Evolutionary conservation across 73 alveolate species (phyloP), one percentile per base, ranked within the genome.

Genomic region (Effrenium voratum): DNA sequence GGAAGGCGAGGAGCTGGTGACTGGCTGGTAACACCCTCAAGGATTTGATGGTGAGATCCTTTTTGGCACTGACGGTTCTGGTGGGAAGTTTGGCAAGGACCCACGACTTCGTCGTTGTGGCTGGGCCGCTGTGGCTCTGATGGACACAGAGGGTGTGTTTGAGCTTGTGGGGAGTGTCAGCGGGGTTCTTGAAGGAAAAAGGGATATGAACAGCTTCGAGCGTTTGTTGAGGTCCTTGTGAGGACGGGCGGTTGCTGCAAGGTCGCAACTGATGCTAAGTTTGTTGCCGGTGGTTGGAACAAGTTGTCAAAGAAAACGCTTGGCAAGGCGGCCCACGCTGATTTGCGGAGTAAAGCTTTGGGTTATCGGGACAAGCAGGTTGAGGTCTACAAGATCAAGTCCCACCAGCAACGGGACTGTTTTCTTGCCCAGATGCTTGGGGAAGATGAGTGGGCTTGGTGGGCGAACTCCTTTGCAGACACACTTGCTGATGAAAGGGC

Each of bases 241-340:
- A 13, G 26, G 1, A 1, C 44, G 3, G 43, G 43, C 3, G 87
- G 44, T 12, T 4, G 28, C 19, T 76, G 57, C 44, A 60, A 76
- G 60, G 63, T 76, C 44, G 63, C 60, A 2, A 43, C 44, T 19
- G 87, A 76, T 76, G 63, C 63, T 43, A 24, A 38, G 26, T 76
- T 76, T 44, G 63, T 76, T 28, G 22, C 44, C 87, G 16, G 44
- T 76, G 63, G 40, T 1, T 76, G 24, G 5, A 1, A 43, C 41
- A 44, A 41, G 63, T 43, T 44, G 46, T 28, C 85, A 55, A 32
- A 4, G 10, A 36, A 75, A 3, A 75, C 36, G 36, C 36, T 75
- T 10, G 36, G 57, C 13, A 75, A 75, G 13, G 57, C 85, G 85
- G n/a, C n/a, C n/a, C 85, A 75, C 40, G 85, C 57, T 19, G 85